phyloP scores from a whole-genome alignment of 371 early-diverging fungal genomes.

The Batkoa obscura region DNA sequence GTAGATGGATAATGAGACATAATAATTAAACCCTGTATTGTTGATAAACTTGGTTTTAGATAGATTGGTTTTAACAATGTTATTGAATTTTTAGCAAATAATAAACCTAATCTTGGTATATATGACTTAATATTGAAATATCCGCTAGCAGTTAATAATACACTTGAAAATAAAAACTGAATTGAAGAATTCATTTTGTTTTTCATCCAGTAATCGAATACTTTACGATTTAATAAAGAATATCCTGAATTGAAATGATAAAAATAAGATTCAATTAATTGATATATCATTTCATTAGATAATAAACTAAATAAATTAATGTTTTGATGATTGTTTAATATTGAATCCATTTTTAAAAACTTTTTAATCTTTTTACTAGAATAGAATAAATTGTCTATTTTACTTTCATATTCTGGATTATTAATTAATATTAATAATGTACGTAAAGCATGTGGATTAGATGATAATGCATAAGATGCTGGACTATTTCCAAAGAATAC shows the following conservation, averaged over 20 bases:
- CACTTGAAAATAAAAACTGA: not conserved
- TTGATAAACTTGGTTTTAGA: not conserved
- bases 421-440: not conserved
- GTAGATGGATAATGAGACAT: not conserved
- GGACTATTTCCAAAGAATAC: not conserved
- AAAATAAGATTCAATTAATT: not conserved
- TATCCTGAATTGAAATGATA: not conserved
- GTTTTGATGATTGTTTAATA: not conserved
- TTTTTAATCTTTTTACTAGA: not conserved
- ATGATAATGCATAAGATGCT: not conserved
- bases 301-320: not conserved
- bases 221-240: not conserved
- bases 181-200: not conserved
- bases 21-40: not conserved
- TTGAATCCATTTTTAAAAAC: not conserved
- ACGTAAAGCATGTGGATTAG: not conserved
- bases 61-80: not conserved
- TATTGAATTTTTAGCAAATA: not conserved
- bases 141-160: not conserved
- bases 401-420: not conserved
- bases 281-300: not conserved
- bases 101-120: not conserved
- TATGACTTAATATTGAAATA: not conserved
- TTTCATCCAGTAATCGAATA: not conserved
- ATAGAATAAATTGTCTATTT: not conserved